Conservation (phyloP, 257 asterid species). For the Catharanthus roseus region DNA sequence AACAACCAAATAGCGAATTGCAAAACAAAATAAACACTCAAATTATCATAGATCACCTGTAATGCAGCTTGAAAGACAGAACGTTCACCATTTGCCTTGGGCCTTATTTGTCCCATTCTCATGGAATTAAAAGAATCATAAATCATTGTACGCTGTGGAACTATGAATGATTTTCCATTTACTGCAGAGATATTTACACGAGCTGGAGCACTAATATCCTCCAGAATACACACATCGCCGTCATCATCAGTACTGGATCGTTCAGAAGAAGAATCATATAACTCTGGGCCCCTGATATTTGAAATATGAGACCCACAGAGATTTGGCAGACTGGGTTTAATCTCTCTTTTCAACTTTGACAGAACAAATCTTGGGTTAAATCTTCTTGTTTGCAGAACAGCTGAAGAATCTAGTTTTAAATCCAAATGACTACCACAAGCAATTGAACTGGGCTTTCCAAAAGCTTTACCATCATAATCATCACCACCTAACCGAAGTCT, state of each 20-base stretch:
- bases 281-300: slow-evolving; percentile 32
- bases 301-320: slow-evolving; percentile 18
- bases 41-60: slow-evolving; percentile 41
- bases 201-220: slow-evolving; percentile 68
- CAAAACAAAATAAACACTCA: slow-evolving; percentile 8
- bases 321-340: slow-evolving; percentile 20
- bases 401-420: slow-evolving; percentile 26
- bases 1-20: neutral
- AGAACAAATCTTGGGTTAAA: slow-evolving; percentile 21
- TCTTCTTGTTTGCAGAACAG: slow-evolving; percentile 22
- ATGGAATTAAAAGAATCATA: slow-evolving; percentile 34
- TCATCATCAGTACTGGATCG: slow-evolving; percentile 44
- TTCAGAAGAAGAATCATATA: slow-evolving; percentile 23
- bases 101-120: slow-evolving; percentile 37
- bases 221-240: slow-evolving; percentile 61
- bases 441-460: slow-evolving; percentile 22
- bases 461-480: slow-evolving; percentile 22
- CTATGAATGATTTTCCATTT: slow-evolving; percentile 32
- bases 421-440: slow-evolving; percentile 23
- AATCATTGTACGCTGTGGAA: slow-evolving; percentile 29
- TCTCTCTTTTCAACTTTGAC: slow-evolving; percentile 27
- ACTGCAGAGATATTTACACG: slow-evolving; percentile 22
- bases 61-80: slow-evolving; percentile 63
- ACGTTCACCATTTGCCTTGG: slow-evolving; percentile 57
- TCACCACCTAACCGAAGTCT: slow-evolving; percentile 24